Conservation (phyloP, 352 stramenopile species). For the Globisporangium spinosum region DNA sequence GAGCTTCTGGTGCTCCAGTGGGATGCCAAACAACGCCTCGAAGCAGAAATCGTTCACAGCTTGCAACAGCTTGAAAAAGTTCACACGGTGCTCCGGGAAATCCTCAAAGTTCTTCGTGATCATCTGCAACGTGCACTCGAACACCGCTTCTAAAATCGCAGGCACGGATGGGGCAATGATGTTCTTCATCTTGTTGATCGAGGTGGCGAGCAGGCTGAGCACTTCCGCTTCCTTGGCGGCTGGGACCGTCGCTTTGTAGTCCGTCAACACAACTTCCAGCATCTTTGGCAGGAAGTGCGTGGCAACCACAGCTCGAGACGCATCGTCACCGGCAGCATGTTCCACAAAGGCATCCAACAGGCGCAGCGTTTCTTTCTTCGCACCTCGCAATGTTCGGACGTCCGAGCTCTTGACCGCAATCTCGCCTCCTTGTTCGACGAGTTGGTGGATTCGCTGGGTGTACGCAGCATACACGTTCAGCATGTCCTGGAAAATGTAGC, state of each 20-base stretch:
- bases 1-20: slow-evolving; percentile 96
- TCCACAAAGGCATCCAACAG: slow-evolving; percentile 97
- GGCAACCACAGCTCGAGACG: slow-evolving; percentile 79
- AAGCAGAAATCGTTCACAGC: slow-evolving; percentile 96
- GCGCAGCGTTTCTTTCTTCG: slow-evolving; percentile 96
- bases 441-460: slow-evolving; percentile 93
- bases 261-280: slow-evolving; percentile 94
- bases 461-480: slow-evolving; percentile 99
- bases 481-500: slow-evolving; percentile 98
- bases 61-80: slow-evolving; percentile 98
- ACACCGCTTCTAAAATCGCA: slow-evolving; percentile 96
- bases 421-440: slow-evolving; percentile 88
- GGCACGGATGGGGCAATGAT: slow-evolving; percentile 85
- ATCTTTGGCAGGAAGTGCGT: slow-evolving; percentile 95
- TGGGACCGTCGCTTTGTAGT: slow-evolving; percentile 90
- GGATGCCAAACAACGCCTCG: slow-evolving; percentile 95
- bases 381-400: slow-evolving; percentile 91
- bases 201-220: slow-evolving; percentile 93
- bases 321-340: slow-evolving; percentile 62
- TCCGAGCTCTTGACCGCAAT: slow-evolving; percentile 94
- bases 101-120: slow-evolving; percentile 99
- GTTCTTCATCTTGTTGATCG: slow-evolving; percentile 96
- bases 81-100: slow-evolving; percentile 97
- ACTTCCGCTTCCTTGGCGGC: slow-evolving; percentile 90
- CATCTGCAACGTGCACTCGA: slow-evolving; percentile 99